Evolutionary conservation across 2,329 filamentous ascomycete genomes (phyloP), one percentile per base, ranked within the genome.

Genomic region (Colletotrichum phormii): DNA sequence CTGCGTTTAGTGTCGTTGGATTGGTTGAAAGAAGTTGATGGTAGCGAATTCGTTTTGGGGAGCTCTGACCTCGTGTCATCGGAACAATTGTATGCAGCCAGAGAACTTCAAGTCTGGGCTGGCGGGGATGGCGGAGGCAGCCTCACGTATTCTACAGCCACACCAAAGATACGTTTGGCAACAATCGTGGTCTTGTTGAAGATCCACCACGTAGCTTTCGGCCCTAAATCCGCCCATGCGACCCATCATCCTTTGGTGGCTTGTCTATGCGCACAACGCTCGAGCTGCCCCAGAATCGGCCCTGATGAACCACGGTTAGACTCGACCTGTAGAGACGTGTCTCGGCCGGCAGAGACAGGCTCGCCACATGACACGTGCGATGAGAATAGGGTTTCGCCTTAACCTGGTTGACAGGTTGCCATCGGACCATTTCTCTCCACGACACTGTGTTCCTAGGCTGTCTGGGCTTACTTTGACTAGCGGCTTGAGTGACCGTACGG

Each of bases 301-400:
- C 67, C 55, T 60, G 37, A 35, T 37, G 33, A 31, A 51, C 54
- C 15, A 24, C 26, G 5, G 55, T 46, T 57, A 55, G 51, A 61
- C 51, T 73, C 49, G 55, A 49, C 24, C 29, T 62, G 51, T 15
- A 70, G 31, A 67, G 58, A 37, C 42, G 67, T 73, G 68, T 73
- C 71, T 73, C 68, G 33, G 67, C 68, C 51, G 66, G 55, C 57
- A 59, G 62, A 72, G 62, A 71, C 71, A 63, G 12, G 29, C 26
- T 72, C 67, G 59, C 68, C 61, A 73, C 55, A 71, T 57, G 63
- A 69, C 69, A 72, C 71, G 67, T 73, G 71, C 67, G 54, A 62
- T 58, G 46, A 22, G 62, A 65, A 72, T 63, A 59, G 58, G 59
- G 71, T 66, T 72, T 67, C 35, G 54, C 67, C 49, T 63, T 24